Evolutionary conservation across 202 grass and related monocot genomes (phyloP), one percentile per base, ranked within the genome.

Genomic region (Cymbopogon flexuosus): DNA sequence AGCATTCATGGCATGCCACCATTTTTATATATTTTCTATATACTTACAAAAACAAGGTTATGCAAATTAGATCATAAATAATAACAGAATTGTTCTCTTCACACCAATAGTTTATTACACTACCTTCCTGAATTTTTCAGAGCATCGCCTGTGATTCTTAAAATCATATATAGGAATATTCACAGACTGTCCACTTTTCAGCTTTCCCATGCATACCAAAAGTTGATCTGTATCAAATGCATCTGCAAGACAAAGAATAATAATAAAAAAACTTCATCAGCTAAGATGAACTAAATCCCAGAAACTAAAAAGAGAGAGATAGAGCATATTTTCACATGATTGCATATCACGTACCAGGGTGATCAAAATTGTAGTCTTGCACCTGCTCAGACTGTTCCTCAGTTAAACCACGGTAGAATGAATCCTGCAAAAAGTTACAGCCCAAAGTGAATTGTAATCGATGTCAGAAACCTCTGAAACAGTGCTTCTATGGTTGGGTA

Each of bases 81-180:
- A 85, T 22, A 72, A 47, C n/a, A 2, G 0, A 47, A 27, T 8
- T 33, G 11, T 36, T 34, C 27, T 70, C 54, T 81, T 77, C 0
- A 13, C 47, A 81, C 39, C 18, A 82, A 78, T 77, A 52, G 11
- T 76, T 65, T 9, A 65, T 33, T 70, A 23, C 58, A 73, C 61
- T 86, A 98, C 96, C 96, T 93, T 95, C 79, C 96, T 85, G 75
- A 98, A 98, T 63, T 68, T 89, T 86, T 98, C 96, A 67, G 90
- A 93, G 74, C 88, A 95, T 68, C 96, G 84, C 34, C 70, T 79
- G 58, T 95, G 96, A 11, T 91, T 95, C 84, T 98, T 98, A 81
- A 98, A 98, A 89, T 98, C 92, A 73, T 98, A 98, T 66, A 98
- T 91, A n/a, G 96, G 96, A 79, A 98, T 88, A 78, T 95, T 93